Base-by-base conservation (phyloP, 2,329 filamentous ascomycete genomes). In the Claviceps pusilla region DNA sequence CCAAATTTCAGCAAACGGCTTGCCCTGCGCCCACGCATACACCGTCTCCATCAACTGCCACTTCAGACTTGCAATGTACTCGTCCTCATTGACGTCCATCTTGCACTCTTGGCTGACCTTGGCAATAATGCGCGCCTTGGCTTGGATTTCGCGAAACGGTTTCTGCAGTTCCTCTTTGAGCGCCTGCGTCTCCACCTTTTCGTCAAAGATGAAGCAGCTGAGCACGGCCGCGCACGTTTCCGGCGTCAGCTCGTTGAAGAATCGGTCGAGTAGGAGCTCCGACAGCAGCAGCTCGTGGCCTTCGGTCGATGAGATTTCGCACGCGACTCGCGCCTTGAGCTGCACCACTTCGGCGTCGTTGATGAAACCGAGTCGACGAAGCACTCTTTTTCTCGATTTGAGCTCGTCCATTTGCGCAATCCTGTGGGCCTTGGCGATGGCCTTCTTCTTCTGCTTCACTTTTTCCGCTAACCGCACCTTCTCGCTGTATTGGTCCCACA, bases 31-130 rank as follows among this genome's bases (percentile, higher is more conserved):
- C 93, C 93, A 98, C 6, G 86, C 79, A 64, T 84, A 87, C 4
- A 98, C 90, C 41, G 95, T 93, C 65, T 96, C 91, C 91, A 98
- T 97, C 51, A 98, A 76, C 73, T 97, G 85, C 76, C 83, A 90
- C 73, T 96, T 95, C 73, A 98, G 86, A 51, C 83, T 84, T 62
- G 87, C 77, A 28, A 93, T 80, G 64, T 96, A 98, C 64, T 95
- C 90, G 52, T 97, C 89, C 69, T 97, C 91, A 61, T 95, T 93
- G n/a, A 96, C 71, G 10, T 88, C 79, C 47, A 98, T 75, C 73
- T 98, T 98, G 69, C 88, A 93, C 71, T 98, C 93, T 66, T 89
- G 83, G 54, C 88, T 93, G 56, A 98, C 86, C 74, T 95, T 96
- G 59, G 91, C 93, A 57, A 98, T 84, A 52, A 87, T 82, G 57